Conservation (phyloP, 306 rosid species). For the Cucurbita moschata region DNA sequence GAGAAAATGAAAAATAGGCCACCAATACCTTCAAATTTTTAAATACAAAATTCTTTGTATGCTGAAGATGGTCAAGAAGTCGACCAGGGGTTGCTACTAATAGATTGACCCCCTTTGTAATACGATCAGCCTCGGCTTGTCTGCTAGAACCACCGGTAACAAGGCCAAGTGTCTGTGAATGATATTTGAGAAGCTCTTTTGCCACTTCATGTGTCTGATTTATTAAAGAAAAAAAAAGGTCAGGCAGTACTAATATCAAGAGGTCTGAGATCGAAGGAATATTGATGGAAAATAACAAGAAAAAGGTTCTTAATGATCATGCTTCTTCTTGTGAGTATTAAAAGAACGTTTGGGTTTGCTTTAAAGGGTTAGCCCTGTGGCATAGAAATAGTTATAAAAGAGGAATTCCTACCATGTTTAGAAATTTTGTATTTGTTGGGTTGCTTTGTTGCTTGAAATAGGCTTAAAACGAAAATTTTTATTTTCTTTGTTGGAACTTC, state of each 20-base stretch:
- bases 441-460: not conserved
- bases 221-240: not conserved
- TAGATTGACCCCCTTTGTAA: constrained; percentile 73
- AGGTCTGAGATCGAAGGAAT: not conserved
- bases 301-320: not conserved
- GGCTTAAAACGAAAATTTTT: not conserved
- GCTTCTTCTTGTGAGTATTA: not conserved
- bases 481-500: not conserved
- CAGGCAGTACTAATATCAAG: not conserved
- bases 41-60: constrained; percentile 63
- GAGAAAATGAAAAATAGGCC: not conserved
- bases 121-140: constrained; percentile 71
- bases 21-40: constrained; percentile 53
- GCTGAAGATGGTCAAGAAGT: constrained; percentile 90
- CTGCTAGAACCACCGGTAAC: constrained; percentile 84
- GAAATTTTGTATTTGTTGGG: not conserved
- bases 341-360: not conserved
- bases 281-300: not conserved
- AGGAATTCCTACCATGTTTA: not conserved
- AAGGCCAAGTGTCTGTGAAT: constrained; percentile 74
- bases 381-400: not conserved
- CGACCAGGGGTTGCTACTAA: constrained; percentile 95
- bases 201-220: constrained; percentile 86
- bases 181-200: constrained; percentile 70
- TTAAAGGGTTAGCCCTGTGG: not conserved